phyloP scores from a whole-genome alignment of 176 grass and related monocot genomes.

The Bromus sterilis region DNA sequence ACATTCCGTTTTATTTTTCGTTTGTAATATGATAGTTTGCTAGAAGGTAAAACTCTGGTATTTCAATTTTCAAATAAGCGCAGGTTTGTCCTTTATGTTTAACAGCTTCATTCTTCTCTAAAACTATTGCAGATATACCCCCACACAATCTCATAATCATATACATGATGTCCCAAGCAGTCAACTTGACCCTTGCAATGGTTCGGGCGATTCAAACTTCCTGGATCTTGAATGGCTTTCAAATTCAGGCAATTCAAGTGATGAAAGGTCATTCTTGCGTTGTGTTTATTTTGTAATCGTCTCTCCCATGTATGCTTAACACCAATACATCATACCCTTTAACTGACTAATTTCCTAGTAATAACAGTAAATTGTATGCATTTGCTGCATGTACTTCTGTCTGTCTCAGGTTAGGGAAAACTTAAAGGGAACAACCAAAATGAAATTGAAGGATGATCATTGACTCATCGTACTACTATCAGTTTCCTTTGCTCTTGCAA shows the following conservation, averaged over 20 bases:
- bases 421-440: not conserved
- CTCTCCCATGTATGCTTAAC: not conserved
- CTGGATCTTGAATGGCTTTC: slow-evolving; percentile 45
- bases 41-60: not conserved
- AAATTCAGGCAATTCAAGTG: slow-evolving; percentile 38
- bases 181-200: not conserved
- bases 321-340: not conserved
- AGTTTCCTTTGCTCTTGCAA: not conserved
- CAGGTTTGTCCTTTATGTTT: not conserved
- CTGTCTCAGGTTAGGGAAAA: not conserved
- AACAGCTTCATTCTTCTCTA: not conserved
- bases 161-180: not conserved
- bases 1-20: not conserved
- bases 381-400: not conserved
- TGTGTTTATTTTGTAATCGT: not conserved
- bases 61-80: slow-evolving; percentile 16
- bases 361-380: not conserved
- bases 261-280: slow-evolving; percentile 30
- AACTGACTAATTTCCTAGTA: not conserved
- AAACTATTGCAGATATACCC: slow-evolving; percentile 34
- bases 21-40: not conserved
- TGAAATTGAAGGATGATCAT: not conserved
- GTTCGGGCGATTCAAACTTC: slow-evolving; percentile 46
- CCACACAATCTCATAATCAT: slow-evolving; percentile 4
- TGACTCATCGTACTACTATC: not conserved